These are phyloP conservation scores for Rosa persica DNA, from an alignment of 306 rosid genomes.

Conservation along the genomic window DNA sequence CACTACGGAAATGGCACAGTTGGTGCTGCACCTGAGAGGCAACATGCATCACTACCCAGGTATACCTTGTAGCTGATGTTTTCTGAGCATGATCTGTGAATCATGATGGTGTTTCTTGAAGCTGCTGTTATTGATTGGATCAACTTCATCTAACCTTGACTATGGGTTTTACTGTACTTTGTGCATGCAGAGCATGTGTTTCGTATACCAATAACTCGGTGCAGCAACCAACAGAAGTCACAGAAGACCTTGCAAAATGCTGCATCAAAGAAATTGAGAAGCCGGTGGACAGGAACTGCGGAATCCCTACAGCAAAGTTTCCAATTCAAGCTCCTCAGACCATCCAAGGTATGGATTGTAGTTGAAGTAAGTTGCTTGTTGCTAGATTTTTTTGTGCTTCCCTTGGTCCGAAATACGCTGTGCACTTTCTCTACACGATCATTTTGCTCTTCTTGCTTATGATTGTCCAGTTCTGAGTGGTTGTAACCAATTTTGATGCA, in stretches of 20 bases:
- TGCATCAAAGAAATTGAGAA: constrained; percentile 76
- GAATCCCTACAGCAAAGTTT: constrained; percentile 54
- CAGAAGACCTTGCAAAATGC: constrained; percentile 83
- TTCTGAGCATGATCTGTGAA: background rate
- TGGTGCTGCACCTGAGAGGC: constrained; percentile 87
- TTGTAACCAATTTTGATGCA: constrained; percentile 22
- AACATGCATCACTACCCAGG: constrained; percentile 97
- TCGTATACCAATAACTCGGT: constrained; percentile 62
- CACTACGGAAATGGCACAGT: constrained; percentile 85
- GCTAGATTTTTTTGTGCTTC: background rate
- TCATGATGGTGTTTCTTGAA: constrained; percentile 16
- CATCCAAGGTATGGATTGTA: constrained; percentile 62
- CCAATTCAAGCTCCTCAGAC: constrained; percentile 82
- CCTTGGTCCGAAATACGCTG: background rate
- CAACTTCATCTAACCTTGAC: constrained; percentile 4
- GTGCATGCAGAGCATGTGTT: constrained; percentile 69
- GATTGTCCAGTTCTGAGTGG: background rate
- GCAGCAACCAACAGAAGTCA: constrained; percentile 60
- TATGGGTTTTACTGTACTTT: constrained; percentile 17
- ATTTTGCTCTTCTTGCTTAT: background rate
- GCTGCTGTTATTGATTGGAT: background rate
- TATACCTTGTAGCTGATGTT: constrained; percentile 26
- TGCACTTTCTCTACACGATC: constrained; percentile 1
- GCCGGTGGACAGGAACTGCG: constrained; percentile 63
- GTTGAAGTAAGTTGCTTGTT: constrained; percentile 2